Percentiles rank a stretch among this genome's conserved stretches.
Conservation (phyloP, 2,329 filamentous ascomycete species). For the Neopestalotiopsis rosae region DNA sequence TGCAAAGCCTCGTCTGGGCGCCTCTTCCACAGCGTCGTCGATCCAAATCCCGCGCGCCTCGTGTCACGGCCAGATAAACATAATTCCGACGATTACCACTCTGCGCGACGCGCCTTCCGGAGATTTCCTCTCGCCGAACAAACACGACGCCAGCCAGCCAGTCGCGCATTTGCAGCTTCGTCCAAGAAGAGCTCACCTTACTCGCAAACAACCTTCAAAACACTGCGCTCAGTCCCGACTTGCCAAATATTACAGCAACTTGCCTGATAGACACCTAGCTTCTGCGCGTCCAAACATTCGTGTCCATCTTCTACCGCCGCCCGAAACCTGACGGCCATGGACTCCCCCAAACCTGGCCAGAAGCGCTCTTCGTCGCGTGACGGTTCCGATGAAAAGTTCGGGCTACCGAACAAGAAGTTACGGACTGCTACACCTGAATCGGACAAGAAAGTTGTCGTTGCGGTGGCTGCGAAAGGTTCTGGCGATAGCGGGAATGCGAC, state of each 20-base stretch:
- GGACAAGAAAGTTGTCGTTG: conserved; percentile 13
- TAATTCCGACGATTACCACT: background rate
- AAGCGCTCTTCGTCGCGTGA: conserved; percentile 31
- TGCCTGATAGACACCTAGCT: background rate
- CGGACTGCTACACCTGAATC: conserved; percentile 28
- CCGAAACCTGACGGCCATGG: conserved; percentile 5
- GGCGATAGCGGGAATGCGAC: conserved; percentile 14
- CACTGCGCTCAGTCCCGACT: background rate
- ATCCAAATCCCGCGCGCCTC: background rate
- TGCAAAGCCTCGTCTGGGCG: background rate
- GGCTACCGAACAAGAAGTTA: conserved; percentile 30
- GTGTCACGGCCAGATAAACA: background rate
- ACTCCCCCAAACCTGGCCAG: conserved; percentile 14
- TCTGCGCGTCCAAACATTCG: background rate
- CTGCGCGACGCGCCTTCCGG: background rate
- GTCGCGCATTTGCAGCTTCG: background rate
- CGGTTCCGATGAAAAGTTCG: conserved; percentile 22
- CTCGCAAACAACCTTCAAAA: background rate
- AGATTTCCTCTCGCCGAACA: background rate
- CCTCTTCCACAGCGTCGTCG: background rate
- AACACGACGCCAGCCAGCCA: background rate
- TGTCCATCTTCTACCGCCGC: background rate
- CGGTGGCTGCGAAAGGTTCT: conserved; percentile 1
- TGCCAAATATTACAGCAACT: background rate
- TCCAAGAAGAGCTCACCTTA: background rate